phyloP scores from a whole-genome alignment of 495 filamentous ascomycete species.

The Xylaria telfairii region DNA sequence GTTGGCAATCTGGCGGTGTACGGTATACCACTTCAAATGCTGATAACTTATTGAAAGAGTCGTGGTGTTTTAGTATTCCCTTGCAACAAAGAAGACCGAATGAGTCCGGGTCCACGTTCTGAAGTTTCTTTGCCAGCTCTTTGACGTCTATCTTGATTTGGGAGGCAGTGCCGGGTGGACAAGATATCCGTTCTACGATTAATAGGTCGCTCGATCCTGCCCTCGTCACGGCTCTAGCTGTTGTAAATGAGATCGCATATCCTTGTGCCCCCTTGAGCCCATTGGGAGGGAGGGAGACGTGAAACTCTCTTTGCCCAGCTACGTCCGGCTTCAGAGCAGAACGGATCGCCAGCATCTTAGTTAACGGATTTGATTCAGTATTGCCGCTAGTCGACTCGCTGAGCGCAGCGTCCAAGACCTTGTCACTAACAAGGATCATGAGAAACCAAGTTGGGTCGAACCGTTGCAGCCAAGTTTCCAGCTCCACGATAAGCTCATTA shows the following conservation, averaged over 20 bases:
- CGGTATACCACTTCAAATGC: slow-evolving; percentile 31
- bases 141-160: slow-evolving; percentile 43
- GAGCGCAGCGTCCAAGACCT: slow-evolving; percentile 6
- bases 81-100: slow-evolving; percentile 58
- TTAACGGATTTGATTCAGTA: not conserved
- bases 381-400: not conserved
- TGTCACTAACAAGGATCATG: slow-evolving; percentile 40
- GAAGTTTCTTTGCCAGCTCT: slow-evolving; percentile 49
- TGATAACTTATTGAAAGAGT: slow-evolving; percentile 6
- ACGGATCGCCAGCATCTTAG: slow-evolving; percentile 38
- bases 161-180: slow-evolving; percentile 21
- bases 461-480: slow-evolving; percentile 49
- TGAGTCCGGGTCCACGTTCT: slow-evolving; percentile 41
- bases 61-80: slow-evolving; percentile 43
- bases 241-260: not conserved
- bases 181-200: slow-evolving; percentile 19
- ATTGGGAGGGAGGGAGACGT: not conserved
- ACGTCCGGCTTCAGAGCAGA: slow-evolving; percentile 42
- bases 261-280: slow-evolving; percentile 5
- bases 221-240: not conserved
- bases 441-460: slow-evolving; percentile 50
- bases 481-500: slow-evolving; percentile 39
- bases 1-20: not conserved
- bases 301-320: slow-evolving; percentile 34
- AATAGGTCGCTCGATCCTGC: slow-evolving; percentile 4